Evolutionary conservation across 805 yeast species (phyloP), one percentile per base, ranked within the genome.

Genomic region (Yarrowia keelungensis): DNA sequence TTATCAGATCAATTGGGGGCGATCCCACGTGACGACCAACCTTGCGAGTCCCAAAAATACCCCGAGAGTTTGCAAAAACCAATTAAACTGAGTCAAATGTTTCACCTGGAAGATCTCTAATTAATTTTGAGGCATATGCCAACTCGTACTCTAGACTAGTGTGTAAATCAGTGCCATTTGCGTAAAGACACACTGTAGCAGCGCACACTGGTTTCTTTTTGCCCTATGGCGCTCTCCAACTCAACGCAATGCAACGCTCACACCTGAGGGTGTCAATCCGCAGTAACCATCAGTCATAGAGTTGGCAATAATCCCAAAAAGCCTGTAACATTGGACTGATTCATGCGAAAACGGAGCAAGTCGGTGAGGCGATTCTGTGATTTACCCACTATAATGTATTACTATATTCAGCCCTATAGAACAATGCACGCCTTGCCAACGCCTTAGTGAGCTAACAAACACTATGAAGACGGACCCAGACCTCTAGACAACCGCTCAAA

Each of bases 21-120:
- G 41, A 35, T 39, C 35, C 36, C 46, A 54, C 35, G 61, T 54
- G 35, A 54, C 5, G 35, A 8, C 45, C 46, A 39, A 54, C 43
- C 45, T 39, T 54, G 45, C 56, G 15, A 14, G 56, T 35, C 41
- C 56, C 56, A 50, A 50, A 50, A 50, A 51, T 51, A 51, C 43
- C 53, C 39, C 19, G 19, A 51, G 58, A 51, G 58, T 51, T 51
- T 51, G 10, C 42, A 51, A 51, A 51, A 51, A 51, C 58, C 58
- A 51, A 51, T 51, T 51, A 16, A 36, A 36, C 58, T 51, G 58
- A 51, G 19, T 51, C 58, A 36, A 14, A 16, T 51, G 58, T 51
- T 36, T 51, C 58, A 51, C 43, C 53, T 26, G n/a, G 35, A 35
- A 47, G 51, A 47, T 47, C 51, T 26, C 11, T 8, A 19, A 8